Conservation (phyloP, 164 flowering plant species). For the Berberis thunbergii region DNA sequence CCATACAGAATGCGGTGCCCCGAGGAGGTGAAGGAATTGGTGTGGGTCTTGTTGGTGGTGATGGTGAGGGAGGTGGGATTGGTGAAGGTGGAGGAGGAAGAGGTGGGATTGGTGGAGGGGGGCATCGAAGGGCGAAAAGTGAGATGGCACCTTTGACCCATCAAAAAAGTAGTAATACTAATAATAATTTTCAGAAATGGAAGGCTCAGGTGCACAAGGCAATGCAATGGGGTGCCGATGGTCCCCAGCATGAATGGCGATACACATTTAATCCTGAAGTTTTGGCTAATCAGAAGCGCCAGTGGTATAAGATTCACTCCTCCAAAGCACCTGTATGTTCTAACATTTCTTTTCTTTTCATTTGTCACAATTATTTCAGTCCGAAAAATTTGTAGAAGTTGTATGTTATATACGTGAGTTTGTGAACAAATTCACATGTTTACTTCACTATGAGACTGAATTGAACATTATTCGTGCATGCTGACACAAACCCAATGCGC, state of each 20-base stretch:
- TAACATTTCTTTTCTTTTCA: background rate
- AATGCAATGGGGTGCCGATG: constrained; percentile 47
- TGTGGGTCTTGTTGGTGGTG: background rate
- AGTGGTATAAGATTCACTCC: constrained; percentile 74
- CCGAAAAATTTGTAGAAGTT: no score
- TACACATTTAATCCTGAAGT: constrained; percentile 76
- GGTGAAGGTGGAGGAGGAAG: background rate
- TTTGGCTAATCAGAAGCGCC: constrained; percentile 84
- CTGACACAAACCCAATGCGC: no score
- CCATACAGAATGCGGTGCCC: constrained; percentile 24
- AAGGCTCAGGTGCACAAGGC: constrained; percentile 71
- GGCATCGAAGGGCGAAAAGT: constrained; percentile 56
- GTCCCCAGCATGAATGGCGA: constrained; percentile 7
- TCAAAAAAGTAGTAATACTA: constrained; percentile 32
- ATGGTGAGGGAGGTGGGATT: background rate
- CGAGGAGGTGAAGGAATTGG: background rate
- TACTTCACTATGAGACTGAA: no score
- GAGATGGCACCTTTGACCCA: constrained; percentile 26
- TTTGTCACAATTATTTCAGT: no score
- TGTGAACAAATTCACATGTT: no score
- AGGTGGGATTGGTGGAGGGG: constrained; percentile 6
- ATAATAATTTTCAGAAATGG: constrained; percentile 54
- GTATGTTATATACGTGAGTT: no score
- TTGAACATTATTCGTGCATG: no score
- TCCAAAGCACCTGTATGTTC: constrained; percentile 18